These are phyloP conservation scores for Diphasiastrum complanatum DNA, from an alignment of 83 land plant species.

Conservation along the genomic window DNA sequence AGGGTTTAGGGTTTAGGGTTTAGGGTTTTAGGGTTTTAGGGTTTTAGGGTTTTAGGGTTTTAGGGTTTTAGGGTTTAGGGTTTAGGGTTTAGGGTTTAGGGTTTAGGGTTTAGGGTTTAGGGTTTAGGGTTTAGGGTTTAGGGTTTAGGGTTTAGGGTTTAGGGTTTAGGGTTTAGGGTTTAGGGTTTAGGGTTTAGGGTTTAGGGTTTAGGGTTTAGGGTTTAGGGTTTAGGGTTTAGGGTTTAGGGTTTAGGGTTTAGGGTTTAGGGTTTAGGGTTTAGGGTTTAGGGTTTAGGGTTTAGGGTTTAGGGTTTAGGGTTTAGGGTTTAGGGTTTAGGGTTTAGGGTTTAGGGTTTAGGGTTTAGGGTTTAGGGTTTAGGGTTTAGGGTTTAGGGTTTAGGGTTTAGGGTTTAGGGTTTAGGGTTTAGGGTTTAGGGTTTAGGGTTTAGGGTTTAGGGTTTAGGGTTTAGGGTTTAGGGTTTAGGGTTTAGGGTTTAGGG, in stretches of 20 bases:
- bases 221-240: constrained; percentile 29
- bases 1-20: constrained; percentile 30
- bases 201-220: constrained; percentile 34
- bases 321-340: constrained; percentile 46
- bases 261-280: constrained; percentile 49
- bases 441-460: constrained; percentile 22
- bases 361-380: constrained; percentile 32
- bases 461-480: constrained; percentile 26
- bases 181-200: constrained; percentile 47
- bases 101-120: constrained; percentile 37
- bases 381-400: constrained; percentile 26
- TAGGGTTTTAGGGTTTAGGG: constrained; percentile 20
- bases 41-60: constrained; percentile 22
- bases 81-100: constrained; percentile 28
- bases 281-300: constrained; percentile 40
- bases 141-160: constrained; percentile 23
- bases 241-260: constrained; percentile 39
- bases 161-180: constrained; percentile 28
- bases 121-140: constrained; percentile 34
- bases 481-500: constrained; percentile 25
- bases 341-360: constrained; percentile 35
- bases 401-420: constrained; percentile 25
- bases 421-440: constrained; percentile 33
- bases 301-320: constrained; percentile 45
- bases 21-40: constrained; percentile 18